Percentiles rank a stretch among this genome's conserved stretches.
Conservation (phyloP, 2,329 filamentous ascomycete genomes). For the Alternaria sp. region DNA sequence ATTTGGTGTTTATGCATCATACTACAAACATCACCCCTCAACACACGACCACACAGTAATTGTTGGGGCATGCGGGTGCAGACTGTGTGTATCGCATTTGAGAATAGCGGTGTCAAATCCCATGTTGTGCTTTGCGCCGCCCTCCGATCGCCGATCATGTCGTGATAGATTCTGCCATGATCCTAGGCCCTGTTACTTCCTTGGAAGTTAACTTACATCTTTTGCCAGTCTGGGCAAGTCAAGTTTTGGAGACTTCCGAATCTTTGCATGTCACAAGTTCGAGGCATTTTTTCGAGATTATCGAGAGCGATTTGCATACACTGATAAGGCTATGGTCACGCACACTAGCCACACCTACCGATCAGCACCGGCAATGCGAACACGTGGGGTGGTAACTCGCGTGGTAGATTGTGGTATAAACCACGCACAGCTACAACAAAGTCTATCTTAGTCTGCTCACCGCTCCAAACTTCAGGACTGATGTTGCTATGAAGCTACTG, state of each 20-base stretch:
- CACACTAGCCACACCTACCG: constrained; percentile 15
- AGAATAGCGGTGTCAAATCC: constrained; percentile 18
- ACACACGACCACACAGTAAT: neutral
- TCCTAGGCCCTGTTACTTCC: neutral
- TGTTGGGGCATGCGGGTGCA: neutral
- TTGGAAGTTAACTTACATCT: neutral
- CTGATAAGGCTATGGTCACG: constrained; percentile 19
- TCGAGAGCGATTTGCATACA: neutral
- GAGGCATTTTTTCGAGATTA: neutral
- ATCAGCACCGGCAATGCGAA: constrained; percentile 17
- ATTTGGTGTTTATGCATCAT: neutral
- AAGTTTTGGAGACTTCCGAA: neutral
- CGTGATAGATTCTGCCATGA: neutral
- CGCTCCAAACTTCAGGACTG: neutral
- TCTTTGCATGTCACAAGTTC: constrained; percentile 2
- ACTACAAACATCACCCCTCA: neutral
- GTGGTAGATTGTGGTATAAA: neutral
- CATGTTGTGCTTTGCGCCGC: constrained; percentile 11
- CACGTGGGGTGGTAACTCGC: constrained; percentile 18
- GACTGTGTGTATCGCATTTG: constrained; percentile 6
- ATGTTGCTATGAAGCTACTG: neutral
- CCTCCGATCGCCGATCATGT: constrained; percentile 14
- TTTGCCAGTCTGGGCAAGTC: neutral
- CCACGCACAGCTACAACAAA: neutral
- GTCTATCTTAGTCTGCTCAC: constrained; percentile 3